A percentile compares a stretch with the other conserved stretches of the same genome.
These are phyloP conservation scores for Paracoccidioides lutzii DNA, from an alignment of 2,329 filamentous ascomycete species.

Conservation along the genomic window DNA sequence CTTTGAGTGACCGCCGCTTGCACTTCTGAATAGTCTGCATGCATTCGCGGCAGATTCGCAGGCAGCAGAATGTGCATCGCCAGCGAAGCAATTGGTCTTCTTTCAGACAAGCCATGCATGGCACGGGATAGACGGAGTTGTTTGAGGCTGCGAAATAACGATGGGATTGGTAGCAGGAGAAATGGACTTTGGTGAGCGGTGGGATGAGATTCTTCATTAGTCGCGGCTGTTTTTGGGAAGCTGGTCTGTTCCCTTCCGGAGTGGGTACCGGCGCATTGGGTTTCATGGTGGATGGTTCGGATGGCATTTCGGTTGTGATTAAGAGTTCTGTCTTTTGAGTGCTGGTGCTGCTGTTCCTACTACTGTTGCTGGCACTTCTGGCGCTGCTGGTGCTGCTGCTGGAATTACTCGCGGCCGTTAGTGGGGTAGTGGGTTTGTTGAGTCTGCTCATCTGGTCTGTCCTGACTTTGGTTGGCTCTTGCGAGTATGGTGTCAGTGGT, in stretches of 20 bases:
- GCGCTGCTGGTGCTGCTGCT: not conserved
- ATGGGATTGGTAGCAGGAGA: constrained; percentile 29
- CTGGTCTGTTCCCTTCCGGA: not conserved
- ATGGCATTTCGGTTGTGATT: not conserved
- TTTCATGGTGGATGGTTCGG: not conserved
- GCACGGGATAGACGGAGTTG: constrained; percentile 29
- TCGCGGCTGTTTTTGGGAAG: not conserved
- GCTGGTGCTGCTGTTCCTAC: not conserved
- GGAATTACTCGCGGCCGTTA: not conserved
- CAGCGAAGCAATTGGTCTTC: constrained; percentile 25
- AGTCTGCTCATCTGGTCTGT: not conserved
- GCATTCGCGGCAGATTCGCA: constrained; percentile 29
- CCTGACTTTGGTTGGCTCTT: not conserved
- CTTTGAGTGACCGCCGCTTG: constrained; percentile 20
- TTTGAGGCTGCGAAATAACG: constrained; percentile 22
- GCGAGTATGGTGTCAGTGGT: not conserved
- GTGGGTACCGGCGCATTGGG: not conserved
- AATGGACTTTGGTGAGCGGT: constrained; percentile 25
- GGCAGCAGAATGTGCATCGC: constrained; percentile 30
- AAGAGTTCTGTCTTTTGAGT: not conserved
- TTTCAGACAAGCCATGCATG: constrained; percentile 33
- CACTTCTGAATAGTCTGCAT: constrained; percentile 22
- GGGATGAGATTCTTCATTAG: constrained; percentile 15
- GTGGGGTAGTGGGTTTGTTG: not conserved
- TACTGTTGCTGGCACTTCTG: not conserved